Evolutionary conservation across 805 yeast genomes (phyloP).

Genomic region (Jamesozyma piceae): DNA sequence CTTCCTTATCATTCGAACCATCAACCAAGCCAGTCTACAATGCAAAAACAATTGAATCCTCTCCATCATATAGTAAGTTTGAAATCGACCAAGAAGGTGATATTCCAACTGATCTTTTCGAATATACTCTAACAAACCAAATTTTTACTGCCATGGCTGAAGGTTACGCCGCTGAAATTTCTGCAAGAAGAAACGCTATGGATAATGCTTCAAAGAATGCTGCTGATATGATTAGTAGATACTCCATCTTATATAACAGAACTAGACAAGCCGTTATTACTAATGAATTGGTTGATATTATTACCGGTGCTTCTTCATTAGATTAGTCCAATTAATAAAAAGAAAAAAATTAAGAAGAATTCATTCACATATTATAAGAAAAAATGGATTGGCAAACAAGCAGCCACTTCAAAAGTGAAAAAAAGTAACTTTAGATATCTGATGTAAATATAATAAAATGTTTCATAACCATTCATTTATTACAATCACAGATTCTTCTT

Average conservation of each 20-base stretch:
- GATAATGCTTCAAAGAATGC: slow-evolving; percentile 99
- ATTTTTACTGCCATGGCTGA: slow-evolving; percentile 88
- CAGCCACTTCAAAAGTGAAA: too few species aligned
- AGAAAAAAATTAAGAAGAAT: too few species aligned
- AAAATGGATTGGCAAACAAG: too few species aligned
- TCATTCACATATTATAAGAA: too few species aligned
- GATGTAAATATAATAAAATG: too few species aligned
- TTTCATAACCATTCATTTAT: too few species aligned
- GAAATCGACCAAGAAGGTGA: slow-evolving; percentile 64
- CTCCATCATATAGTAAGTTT: slow-evolving; percentile 78
- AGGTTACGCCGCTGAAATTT: slow-evolving; percentile 95
- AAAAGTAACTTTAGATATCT: too few species aligned
- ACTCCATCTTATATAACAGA: slow-evolving; percentile 97
- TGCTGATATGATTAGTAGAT: slow-evolving; percentile 94
- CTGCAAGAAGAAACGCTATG: slow-evolving; percentile 99
- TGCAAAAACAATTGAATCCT: slow-evolving; percentile 61
- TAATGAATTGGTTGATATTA: slow-evolving; percentile 98
- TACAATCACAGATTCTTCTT: too few species aligned
- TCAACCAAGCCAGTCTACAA: slow-evolving; percentile 55
- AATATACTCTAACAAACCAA: slow-evolving; percentile 84
- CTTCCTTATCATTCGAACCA: slow-evolving; percentile 89
- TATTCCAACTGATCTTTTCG: slow-evolving; percentile 65
- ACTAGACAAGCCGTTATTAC: slow-evolving; percentile 98
- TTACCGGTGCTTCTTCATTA: slow-evolving; percentile 98
- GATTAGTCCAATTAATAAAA: too few species aligned